These are phyloP conservation scores for Imleria badia DNA, from an alignment of 768 basidiomycete genomes.

Conservation along the genomic window DNA sequence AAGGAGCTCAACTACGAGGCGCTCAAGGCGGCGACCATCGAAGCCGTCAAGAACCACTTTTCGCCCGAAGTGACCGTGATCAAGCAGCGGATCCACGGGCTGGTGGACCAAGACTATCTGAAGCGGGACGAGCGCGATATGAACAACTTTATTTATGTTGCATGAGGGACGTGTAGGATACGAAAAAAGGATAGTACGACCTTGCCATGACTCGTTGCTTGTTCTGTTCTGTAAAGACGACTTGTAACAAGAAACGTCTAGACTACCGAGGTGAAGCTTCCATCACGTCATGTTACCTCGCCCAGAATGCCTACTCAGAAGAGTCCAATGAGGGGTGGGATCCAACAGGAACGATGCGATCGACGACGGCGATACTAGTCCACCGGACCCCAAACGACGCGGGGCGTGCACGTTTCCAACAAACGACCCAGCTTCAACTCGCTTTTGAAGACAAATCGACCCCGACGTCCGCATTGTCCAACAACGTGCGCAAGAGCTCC, in stretches of 20 bases:
- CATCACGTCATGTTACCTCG: background rate
- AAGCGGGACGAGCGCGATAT: constrained; percentile 70
- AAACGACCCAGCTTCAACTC: background rate
- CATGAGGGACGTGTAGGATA: constrained; percentile 37
- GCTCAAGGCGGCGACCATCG: constrained; percentile 79
- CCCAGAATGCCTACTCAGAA: background rate
- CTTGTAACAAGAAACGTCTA: background rate
- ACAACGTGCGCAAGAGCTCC: constrained; percentile 55
- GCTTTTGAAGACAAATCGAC: constrained; percentile 17
- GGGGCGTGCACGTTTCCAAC: background rate
- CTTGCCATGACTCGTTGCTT: too few relatives aligned
- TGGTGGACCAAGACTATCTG: constrained; percentile 89
- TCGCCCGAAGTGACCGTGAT: constrained; percentile 80
- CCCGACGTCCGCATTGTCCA: constrained; percentile 49
- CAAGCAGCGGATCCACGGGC: constrained; percentile 76
- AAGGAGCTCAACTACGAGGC: constrained; percentile 82
- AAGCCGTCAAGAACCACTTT: constrained; percentile 87
- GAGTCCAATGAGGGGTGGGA: background rate
- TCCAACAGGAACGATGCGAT: too few relatives aligned
- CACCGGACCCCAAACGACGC: background rate
- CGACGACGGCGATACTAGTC: background rate
- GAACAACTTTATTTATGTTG: constrained; percentile 77
- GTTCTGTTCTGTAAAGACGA: background rate
- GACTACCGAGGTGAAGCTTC: background rate
- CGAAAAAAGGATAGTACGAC: background rate